These are phyloP conservation scores for Chloris gayana DNA, from an alignment of 176 grass and related monocot species.

Conservation along the genomic window DNA sequence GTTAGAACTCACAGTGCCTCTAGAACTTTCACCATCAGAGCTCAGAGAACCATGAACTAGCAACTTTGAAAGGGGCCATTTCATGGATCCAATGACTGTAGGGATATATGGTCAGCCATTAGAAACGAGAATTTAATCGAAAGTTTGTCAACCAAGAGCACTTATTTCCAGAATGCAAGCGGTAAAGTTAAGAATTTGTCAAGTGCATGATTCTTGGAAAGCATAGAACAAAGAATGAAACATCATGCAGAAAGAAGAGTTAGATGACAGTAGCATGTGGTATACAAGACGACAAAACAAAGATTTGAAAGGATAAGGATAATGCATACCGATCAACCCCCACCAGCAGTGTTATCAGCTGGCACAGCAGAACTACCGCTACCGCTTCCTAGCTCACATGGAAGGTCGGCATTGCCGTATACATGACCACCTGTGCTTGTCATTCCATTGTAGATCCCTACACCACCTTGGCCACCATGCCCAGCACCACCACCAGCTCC, in stretches of 20 bases:
- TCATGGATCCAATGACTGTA: slow-evolving; percentile 92
- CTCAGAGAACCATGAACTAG: slow-evolving; percentile 69
- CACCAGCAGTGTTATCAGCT: slow-evolving; percentile 69
- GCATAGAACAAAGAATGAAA: neutral
- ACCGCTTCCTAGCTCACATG: slow-evolving; percentile 97
- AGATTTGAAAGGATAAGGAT: slow-evolving; percentile 8
- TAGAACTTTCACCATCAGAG: slow-evolving; percentile 76
- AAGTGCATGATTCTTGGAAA: slow-evolving; percentile 18
- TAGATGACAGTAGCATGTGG: neutral
- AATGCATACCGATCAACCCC: slow-evolving; percentile 84
- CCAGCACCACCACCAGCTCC: slow-evolving; percentile 92
- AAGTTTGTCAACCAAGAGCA: slow-evolving; percentile 27
- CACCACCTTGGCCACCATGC: slow-evolving; percentile 84
- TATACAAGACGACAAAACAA: neutral
- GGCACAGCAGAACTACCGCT: slow-evolving; percentile 68
- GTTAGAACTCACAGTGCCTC: slow-evolving; percentile 47
- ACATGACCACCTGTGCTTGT: slow-evolving; percentile 63
- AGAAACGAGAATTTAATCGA: slow-evolving; percentile 11
- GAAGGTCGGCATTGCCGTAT: slow-evolving; percentile 91
- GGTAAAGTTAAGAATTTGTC: neutral
- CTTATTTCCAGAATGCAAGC: slow-evolving; percentile 24
- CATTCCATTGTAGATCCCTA: slow-evolving; percentile 85
- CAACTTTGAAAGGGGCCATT: slow-evolving; percentile 90
- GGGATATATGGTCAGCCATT: slow-evolving; percentile 27
- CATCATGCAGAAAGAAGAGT: neutral